Evolutionary conservation across 805 yeast genomes (phyloP), one percentile per base, ranked within the genome.

Genomic region (Myxozyma sirexii): DNA sequence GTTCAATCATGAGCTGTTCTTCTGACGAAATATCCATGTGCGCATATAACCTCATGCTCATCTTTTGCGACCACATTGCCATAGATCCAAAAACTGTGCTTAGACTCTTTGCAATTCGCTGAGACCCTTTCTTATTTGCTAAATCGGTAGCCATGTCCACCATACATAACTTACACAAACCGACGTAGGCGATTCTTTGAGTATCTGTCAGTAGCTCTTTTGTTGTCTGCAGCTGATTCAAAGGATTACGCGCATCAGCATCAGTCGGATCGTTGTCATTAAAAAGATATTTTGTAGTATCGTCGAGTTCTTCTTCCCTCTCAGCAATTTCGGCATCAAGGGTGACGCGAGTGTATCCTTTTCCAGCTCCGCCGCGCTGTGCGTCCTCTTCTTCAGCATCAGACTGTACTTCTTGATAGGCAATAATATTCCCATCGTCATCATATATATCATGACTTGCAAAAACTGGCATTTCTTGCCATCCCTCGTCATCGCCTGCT

Each of bases 141-240:
- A 92, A 74, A n/a, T 84, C 84, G 0, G 89, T 82, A 19, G 96
- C 96, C 87, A 91, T 84, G 21, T 88, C 88, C 24, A 87, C 88
- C 54, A 86, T 81, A 4, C 87, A 79, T 37, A 94, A 80, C 66
- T 88, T 87, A 7, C 87, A 84, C 8, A 93, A 79, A 0, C 97
- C 98, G 5, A 88, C 88, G 70, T 94, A 94, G 1, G 98, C 98
- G 62, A 92, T 86, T 68, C 89, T 86, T 72, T 94, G 97, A 15
- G 87, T 78, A 17, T 90, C 98, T 6, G 84, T 79, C 15, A 94
- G 79, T 83, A 94, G 82, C 24, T 84, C 82, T 71, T 86, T 90
- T 4, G 97, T 94, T 0, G 93, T 82, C 55, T 83, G 83, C 64
- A 94, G 76, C 57, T 92, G 96, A 47, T 82, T 83, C n/a, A 75